Base-by-base conservation (phyloP, 805 yeast genomes). In the Suhomyces tanzawaensis region DNA sequence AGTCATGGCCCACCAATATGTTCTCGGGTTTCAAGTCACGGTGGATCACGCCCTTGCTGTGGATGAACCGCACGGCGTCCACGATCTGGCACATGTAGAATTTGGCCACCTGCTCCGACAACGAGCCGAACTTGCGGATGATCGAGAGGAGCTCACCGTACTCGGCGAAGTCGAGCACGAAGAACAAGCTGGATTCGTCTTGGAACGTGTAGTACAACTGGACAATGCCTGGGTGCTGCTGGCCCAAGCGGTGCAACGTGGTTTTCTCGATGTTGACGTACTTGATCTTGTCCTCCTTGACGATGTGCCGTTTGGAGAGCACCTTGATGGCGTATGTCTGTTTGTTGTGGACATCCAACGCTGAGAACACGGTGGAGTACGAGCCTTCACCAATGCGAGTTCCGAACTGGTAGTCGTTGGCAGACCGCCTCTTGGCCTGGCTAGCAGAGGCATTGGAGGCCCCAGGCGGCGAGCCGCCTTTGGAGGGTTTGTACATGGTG, bases 1-100 rank as follows among this genome's bases (percentile, higher is more conserved):
- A 87, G 39, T 87, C 93, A 44, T 79, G 79, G 53, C 85, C 91
- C 32, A 93, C 75, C 48, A 91, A 60, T 34, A 91, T 85, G 56
- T 91, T 91, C 53, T 91, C 99, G 0, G 99, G 99, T 60, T 91
- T 91, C 52, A 93, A 66, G 62, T 93, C 99, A 45, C 99, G 72
- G 58, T 91, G 99, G 14, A 93, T 85, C 8, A 91, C 86, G 1
- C 96, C 96, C 49, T 80, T 83, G 40, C 78, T 76, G 57, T 93
- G 98, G 67, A 91, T 89, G 63, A 83, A 93, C 42, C 77, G 79
- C 15, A 93, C 81, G 0, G 96, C 89, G 58, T 93, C 99, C n/a
- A 93, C 71, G 34, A 93, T 69, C 61, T 93, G 98, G 23, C 77
- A 74, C 65, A 85, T 80, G 57, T 90, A 91, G 64, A 88, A 93